phyloP scores from a whole-genome alignment of 2,329 filamentous ascomycete species.

The Trichoderma afroharzianum region DNA sequence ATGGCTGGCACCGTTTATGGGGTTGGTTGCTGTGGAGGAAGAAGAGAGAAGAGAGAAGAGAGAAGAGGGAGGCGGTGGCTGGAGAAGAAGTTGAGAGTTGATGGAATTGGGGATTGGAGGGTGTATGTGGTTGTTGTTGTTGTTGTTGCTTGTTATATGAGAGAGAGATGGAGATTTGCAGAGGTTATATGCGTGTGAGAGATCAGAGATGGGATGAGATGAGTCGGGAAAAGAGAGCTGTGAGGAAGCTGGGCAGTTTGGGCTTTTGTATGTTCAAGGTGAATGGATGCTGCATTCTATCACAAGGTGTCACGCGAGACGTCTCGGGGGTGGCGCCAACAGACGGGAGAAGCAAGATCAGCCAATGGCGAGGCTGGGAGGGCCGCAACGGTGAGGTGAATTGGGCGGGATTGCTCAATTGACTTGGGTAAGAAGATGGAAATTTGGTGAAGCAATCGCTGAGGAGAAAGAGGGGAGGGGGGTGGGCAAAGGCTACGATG shows the following conservation, averaged over 20 bases:
- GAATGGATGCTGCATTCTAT: conserved; percentile 17
- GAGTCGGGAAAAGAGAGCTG: not conserved
- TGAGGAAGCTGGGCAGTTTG: conserved; percentile 3
- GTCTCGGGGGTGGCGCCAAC: conserved; percentile 20
- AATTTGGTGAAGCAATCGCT: not conserved
- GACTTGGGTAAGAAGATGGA: not conserved
- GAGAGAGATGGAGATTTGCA: not conserved
- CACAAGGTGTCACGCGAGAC: conserved; percentile 24
- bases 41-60: not conserved
- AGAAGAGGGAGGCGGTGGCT: too few relatives aligned
- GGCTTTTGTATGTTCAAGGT: conserved; percentile 9
- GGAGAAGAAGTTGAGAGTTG: not conserved
- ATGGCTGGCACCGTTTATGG: not conserved
- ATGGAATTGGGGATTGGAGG: not conserved
- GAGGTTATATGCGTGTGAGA: not conserved
- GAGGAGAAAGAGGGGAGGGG: not conserved
- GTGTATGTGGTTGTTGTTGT: not conserved
- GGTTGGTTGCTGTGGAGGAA: not conserved
- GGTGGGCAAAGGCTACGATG: not conserved
- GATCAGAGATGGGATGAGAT: not conserved
- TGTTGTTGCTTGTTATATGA: too few relatives aligned
- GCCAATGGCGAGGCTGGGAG: conserved; percentile 1
- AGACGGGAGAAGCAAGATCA: not conserved
- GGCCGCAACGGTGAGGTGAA: not conserved
- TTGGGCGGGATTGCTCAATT: not conserved